phyloP scores from a whole-genome alignment of 1,284 basidiomycete genomes.

The Apiotrichum porosum region DNA sequence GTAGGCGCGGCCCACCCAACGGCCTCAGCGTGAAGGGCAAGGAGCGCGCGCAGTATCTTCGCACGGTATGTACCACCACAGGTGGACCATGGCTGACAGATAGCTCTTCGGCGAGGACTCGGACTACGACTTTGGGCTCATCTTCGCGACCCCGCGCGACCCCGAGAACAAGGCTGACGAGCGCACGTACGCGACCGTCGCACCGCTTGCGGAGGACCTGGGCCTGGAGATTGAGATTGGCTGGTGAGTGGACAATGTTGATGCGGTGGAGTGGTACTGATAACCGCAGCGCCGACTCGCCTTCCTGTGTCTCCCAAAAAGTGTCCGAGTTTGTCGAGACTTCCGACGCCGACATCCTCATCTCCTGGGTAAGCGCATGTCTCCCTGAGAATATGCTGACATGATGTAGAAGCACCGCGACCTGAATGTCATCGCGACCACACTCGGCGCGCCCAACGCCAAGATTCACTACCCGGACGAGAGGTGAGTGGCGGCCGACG shows the following conservation, averaged over 20 bases:
- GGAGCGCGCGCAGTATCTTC: conserved; percentile 22
- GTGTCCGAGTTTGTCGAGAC: conserved; percentile 16
- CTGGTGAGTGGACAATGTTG: conserved; percentile 14
- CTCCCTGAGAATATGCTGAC: no score
- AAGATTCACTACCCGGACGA: conserved; percentile 21
- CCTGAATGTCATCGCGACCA: conserved; percentile 24
- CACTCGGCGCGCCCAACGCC: conserved; percentile 24
- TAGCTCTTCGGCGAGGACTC: conserved; percentile 25
- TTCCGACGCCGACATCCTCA: conserved; percentile 15
- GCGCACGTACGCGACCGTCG: conserved; percentile 27
- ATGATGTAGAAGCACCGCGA: conserved; percentile 29
- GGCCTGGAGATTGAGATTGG: conserved; percentile 19
- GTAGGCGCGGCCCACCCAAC: conserved; percentile 13
- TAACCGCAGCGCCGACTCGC: no score
- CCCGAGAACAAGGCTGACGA: conserved; percentile 15
- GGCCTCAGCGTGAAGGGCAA: conserved; percentile 22
- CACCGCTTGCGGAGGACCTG: conserved; percentile 24
- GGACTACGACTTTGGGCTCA: conserved; percentile 24
- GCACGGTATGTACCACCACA: conserved; percentile 9
- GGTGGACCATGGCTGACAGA: background rate
- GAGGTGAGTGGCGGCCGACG: conserved; percentile 11
- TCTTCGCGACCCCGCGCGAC: conserved; percentile 27
- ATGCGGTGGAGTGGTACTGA: no score
- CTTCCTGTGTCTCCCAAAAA: conserved; percentile 11
- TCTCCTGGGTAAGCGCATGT: no score